These are phyloP conservation scores for Entamoeba dispar DNA, from an alignment of 208 protist genomes.

Conservation along the genomic window DNA sequence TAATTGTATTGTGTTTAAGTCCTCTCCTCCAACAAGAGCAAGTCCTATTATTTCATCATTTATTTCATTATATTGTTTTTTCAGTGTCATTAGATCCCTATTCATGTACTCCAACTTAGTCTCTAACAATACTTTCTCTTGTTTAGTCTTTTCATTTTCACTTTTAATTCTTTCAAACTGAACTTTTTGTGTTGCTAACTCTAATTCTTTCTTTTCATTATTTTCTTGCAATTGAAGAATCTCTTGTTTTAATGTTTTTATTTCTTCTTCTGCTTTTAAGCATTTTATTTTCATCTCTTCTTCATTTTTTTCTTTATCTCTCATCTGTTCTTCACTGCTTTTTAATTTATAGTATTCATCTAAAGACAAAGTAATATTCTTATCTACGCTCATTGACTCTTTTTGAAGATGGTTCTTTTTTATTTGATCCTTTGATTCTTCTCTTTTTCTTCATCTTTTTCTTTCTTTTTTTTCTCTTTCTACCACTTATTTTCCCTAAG, in stretches of 20 bases:
- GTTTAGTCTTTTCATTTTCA: neutral
- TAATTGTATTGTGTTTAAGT: neutral
- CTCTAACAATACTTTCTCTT: neutral
- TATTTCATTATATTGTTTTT: neutral
- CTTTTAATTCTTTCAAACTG: neutral
- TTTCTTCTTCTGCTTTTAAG: neutral
- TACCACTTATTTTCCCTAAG: neutral
- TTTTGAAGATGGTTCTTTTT: neutral
- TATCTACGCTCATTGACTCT: neutral
- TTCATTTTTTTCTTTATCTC: neutral
- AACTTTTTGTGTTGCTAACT: neutral
- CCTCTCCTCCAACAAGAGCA: neutral
- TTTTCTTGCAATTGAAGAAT: no score
- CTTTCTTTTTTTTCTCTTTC: neutral
- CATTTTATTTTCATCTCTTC: neutral
- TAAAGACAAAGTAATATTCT: neutral
- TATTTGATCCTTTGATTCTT: neutral
- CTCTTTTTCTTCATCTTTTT: neutral
- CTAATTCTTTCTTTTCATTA: neutral
- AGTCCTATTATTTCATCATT: neutral
- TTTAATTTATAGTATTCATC: neutral
- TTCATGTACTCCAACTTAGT: neutral
- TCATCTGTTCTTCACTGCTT: neutral
- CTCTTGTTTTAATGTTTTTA: neutral
- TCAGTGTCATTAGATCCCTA: neutral